These are phyloP conservation scores for Zymoseptoria crescenta DNA, from an alignment of 2,329 filamentous ascomycete species.

Conservation along the genomic window DNA sequence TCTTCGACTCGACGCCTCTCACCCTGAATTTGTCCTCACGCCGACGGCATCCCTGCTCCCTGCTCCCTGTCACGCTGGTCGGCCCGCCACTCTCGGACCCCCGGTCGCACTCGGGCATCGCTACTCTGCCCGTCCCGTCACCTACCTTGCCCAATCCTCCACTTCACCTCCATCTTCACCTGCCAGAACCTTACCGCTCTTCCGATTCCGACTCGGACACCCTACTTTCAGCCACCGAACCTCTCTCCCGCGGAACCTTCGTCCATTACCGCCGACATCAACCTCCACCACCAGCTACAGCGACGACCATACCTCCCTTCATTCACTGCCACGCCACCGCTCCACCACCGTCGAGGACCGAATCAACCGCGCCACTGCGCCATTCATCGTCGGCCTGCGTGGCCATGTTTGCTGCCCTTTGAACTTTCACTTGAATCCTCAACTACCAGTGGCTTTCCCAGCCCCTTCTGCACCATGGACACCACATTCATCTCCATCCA, in stretches of 20 bases:
- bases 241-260: too few species aligned
- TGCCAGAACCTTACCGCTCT: too few species aligned
- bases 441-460: neutral
- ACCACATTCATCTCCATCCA: constrained; percentile 83
- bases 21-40: too few species aligned
- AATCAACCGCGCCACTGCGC: neutral
- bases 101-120: too few species aligned
- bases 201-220: too few species aligned
- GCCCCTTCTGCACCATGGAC: constrained; percentile 18
- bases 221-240: too few species aligned
- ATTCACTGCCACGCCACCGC: neutral
- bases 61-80: neutral
- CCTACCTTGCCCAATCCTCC: neutral
- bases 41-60: neutral
- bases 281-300: neutral
- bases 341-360: neutral
- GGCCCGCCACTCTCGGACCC: neutral
- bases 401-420: neutral
- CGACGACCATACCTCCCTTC: neutral
- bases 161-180: too few species aligned
- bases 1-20: too few species aligned
- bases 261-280: too few species aligned
- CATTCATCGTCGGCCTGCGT: neutral
- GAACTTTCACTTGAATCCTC: neutral
- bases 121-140: too few species aligned